These are phyloP conservation scores for Exophiala calicioides DNA, from an alignment of 2,329 filamentous ascomycete species.

Conservation along the genomic window DNA sequence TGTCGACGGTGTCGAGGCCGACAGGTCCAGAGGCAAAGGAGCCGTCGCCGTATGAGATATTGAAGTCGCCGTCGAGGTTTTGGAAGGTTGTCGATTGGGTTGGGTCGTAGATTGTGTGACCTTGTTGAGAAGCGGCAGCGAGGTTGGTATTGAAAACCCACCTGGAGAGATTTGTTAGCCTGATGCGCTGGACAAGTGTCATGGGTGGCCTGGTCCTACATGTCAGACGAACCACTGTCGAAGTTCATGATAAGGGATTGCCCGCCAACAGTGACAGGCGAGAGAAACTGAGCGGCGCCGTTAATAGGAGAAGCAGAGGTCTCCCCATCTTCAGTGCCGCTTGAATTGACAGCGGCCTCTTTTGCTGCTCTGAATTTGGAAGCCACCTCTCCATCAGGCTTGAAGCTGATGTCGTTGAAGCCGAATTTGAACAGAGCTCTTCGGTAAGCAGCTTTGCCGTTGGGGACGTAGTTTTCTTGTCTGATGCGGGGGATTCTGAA, in stretches of 20 bases:
- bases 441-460: conserved; percentile 63
- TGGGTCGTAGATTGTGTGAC: conserved; percentile 60
- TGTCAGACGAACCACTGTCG: conserved; percentile 73
- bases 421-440: conserved; percentile 69
- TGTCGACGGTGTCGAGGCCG: conserved; percentile 66
- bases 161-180: conserved; percentile 36
- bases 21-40: conserved; percentile 64
- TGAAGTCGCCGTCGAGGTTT: conserved; percentile 55
- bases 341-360: conserved; percentile 25
- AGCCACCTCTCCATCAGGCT: conserved; percentile 34
- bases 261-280: conserved; percentile 68
- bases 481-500: conserved; percentile 63
- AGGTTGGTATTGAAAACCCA: conserved; percentile 71
- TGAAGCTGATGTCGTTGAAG: conserved; percentile 39
- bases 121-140: conserved; percentile 43
- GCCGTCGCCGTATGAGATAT: conserved; percentile 69
- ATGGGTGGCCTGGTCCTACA: conserved; percentile 47
- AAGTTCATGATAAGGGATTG: conserved; percentile 70
- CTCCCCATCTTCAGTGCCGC: conserved; percentile 49
- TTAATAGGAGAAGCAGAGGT: conserved; percentile 66
- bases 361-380: conserved; percentile 33
- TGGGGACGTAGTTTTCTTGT: conserved; percentile 57
- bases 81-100: conserved; percentile 55
- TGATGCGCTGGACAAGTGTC: conserved; percentile 1
- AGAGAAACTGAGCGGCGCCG: conserved; percentile 69